Evolutionary conservation across 495 filamentous ascomycete species (phyloP).

Genomic region (Talaromyces proteolyticus): DNA sequence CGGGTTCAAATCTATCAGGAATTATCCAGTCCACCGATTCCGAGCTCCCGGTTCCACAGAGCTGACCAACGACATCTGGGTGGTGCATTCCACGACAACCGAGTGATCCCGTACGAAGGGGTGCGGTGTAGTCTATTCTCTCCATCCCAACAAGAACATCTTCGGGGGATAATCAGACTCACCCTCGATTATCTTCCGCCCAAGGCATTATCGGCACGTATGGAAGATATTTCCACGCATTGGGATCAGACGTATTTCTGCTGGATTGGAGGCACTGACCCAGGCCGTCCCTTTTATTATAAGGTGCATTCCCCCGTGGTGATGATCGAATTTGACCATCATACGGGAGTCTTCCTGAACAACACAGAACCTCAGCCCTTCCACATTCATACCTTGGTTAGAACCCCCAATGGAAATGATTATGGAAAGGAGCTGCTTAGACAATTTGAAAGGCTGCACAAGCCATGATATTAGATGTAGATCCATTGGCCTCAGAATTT

Average conservation of each 20-base stretch:
- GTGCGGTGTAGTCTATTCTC: background rate
- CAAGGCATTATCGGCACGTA: background rate
- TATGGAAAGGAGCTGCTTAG: background rate
- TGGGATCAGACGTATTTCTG: background rate
- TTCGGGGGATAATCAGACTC: background rate
- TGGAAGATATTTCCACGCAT: background rate
- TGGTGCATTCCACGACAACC: background rate
- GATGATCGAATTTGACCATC: background rate
- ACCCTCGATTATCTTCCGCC: background rate
- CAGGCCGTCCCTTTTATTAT: background rate
- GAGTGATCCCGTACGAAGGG: background rate
- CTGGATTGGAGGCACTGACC: background rate
- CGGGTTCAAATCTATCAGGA: background rate
- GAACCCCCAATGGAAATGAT: background rate
- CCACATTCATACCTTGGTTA: background rate
- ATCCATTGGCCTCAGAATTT: too few species aligned
- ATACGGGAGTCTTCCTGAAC: background rate
- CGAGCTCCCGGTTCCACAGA: background rate
- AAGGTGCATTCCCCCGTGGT: too few species aligned
- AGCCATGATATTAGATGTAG: too few species aligned
- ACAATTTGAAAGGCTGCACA: too few species aligned
- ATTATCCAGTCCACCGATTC: background rate
- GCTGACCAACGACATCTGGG: background rate
- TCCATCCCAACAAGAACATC: background rate
- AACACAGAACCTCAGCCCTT: background rate